Evolutionary conservation across 2,329 filamentous ascomycete species (phyloP).

Genomic region (Harringtonia aguacate): DNA sequence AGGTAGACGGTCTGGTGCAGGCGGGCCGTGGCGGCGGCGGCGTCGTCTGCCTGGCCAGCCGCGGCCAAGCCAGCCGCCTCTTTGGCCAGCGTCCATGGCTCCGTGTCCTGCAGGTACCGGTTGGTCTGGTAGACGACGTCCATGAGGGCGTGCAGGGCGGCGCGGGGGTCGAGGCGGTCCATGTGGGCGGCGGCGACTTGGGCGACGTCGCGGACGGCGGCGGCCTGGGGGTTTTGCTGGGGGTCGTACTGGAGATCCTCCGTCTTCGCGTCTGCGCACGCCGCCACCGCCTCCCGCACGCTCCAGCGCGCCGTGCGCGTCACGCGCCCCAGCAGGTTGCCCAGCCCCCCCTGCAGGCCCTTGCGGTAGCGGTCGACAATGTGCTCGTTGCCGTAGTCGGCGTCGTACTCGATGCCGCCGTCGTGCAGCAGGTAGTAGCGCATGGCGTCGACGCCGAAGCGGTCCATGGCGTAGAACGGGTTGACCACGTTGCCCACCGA

Average conservation of each 20-base stretch:
- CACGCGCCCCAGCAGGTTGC: slow-evolving; percentile 68
- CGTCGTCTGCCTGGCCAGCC: slow-evolving; percentile 15
- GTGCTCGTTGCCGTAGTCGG: slow-evolving; percentile 71
- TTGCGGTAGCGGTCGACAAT: slow-evolving; percentile 74
- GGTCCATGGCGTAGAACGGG: slow-evolving; percentile 80
- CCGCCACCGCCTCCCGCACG: slow-evolving; percentile 45
- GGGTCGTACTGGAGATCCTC: slow-evolving; percentile 4
- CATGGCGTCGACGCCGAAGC: slow-evolving; percentile 80
- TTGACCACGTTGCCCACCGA: slow-evolving; percentile 92
- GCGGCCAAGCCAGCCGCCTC: slow-evolving; percentile 57
- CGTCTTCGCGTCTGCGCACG: slow-evolving; percentile 2
- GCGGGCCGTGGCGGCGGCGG: slow-evolving; percentile 13
- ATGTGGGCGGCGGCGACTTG: slow-evolving; percentile 41
- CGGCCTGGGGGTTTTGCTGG: neutral
- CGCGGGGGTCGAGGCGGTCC: slow-evolving; percentile 51
- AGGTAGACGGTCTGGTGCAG: slow-evolving; percentile 57
- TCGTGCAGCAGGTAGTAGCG: slow-evolving; percentile 81
- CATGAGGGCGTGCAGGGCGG: slow-evolving; percentile 56
- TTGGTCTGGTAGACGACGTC: slow-evolving; percentile 55
- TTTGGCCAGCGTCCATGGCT: slow-evolving; percentile 56
- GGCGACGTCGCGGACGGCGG: slow-evolving; percentile 19
- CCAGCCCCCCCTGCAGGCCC: slow-evolving; percentile 63
- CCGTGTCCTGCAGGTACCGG: slow-evolving; percentile 49
- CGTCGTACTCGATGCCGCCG: slow-evolving; percentile 66
- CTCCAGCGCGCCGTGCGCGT: slow-evolving; percentile 60